phyloP scores from a whole-genome alignment of 139 green algal species.

The Haematococcus sp. region DNA sequence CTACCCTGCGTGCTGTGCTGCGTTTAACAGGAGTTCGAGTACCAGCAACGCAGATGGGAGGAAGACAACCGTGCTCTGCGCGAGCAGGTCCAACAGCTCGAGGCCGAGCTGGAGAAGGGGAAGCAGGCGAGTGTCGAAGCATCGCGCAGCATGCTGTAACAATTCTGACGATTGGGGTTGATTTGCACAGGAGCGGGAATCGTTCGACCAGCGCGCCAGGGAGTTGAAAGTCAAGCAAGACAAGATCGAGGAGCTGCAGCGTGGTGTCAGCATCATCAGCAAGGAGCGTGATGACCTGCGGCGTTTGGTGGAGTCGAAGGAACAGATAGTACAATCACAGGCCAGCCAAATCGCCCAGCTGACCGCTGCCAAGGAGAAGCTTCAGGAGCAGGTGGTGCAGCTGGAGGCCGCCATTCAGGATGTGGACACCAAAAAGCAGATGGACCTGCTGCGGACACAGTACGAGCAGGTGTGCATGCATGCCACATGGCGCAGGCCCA shows the following conservation, averaged over 20 bases:
- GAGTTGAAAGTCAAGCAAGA: constrained; percentile 1
- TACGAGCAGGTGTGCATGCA: constrained; percentile 30
- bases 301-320: constrained; percentile 17
- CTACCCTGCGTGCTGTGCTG: neutral
- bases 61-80: neutral
- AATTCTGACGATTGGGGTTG: neutral
- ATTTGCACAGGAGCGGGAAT: neutral
- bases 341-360: constrained; percentile 16
- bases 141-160: no score
- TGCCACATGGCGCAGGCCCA: no score
- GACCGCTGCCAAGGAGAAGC: neutral
- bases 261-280: neutral
- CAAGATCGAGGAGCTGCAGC: constrained; percentile 2
- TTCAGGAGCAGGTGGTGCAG: constrained; percentile 18
- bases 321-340: constrained; percentile 7
- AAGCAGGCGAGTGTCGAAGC: neutral
- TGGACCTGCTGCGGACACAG: constrained; percentile 40
- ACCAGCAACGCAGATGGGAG: constrained; percentile 9
- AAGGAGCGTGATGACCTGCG: constrained; percentile 13
- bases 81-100: neutral
- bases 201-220: neutral
- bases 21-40: constrained; percentile 12
- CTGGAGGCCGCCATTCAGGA: constrained; percentile 21
- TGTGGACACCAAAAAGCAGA: constrained; percentile 27
- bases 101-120: constrained; percentile 2